Evolutionary conservation across 805 yeast species (phyloP).

Genomic region (Candida sanyiensis): DNA sequence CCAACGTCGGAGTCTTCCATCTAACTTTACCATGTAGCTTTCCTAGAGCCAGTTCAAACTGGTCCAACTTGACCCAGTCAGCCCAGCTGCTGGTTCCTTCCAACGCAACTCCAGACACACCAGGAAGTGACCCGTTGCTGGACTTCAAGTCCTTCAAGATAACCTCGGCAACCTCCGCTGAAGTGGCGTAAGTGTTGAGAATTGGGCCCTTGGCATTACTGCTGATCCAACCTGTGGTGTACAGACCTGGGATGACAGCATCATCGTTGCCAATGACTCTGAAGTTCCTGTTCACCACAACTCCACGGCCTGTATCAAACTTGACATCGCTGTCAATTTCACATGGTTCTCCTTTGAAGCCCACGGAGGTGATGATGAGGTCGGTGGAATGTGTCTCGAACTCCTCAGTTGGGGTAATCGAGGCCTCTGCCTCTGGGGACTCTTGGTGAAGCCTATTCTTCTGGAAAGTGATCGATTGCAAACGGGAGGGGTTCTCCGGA

Average conservation of each 20-base stretch:
- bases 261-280: constrained; percentile 30
- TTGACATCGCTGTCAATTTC: constrained; percentile 40
- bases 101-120: constrained; percentile 23
- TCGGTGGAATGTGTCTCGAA: constrained; percentile 42
- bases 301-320: constrained; percentile 40
- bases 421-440: constrained; percentile 21
- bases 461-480: constrained; percentile 45
- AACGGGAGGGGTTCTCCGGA: constrained; percentile 29
- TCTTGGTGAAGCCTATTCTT: constrained; percentile 41
- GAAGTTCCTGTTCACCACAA: constrained; percentile 42
- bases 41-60: constrained; percentile 48
- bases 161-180: constrained; percentile 66
- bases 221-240: constrained; percentile 88
- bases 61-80: constrained; percentile 58
- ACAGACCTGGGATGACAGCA: constrained; percentile 43
- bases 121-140: constrained; percentile 21
- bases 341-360: constrained; percentile 68
- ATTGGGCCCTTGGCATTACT: constrained; percentile 87
- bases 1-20: constrained; percentile 45
- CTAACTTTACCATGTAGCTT: constrained; percentile 43
- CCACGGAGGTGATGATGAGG: constrained; percentile 73
- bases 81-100: constrained; percentile 47
- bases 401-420: constrained; percentile 23
- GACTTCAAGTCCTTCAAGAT: constrained; percentile 51
- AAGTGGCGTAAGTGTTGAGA: constrained; percentile 82